phyloP scores from a whole-genome alignment of 179 eudicot genomes.

The Beta macrorhiza region DNA sequence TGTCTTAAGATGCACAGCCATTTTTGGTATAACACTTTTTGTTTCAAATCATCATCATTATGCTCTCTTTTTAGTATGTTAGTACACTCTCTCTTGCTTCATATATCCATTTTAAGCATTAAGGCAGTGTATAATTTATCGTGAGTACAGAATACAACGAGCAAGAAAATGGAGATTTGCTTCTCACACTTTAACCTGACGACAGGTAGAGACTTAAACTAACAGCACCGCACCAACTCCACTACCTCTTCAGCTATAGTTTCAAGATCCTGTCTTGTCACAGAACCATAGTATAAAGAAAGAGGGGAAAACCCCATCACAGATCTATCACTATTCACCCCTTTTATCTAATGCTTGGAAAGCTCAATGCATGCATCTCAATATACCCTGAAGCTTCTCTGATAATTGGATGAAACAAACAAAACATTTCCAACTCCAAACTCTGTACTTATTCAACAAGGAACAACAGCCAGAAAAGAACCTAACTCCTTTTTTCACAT shows the following conservation, averaged over 20 bases:
- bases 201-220: too few species aligned
- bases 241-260: not conserved
- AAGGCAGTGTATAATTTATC: not conserved
- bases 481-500: not conserved
- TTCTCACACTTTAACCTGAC: not conserved
- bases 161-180: not conserved
- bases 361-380: not conserved
- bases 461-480: not conserved
- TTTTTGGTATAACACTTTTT: not conserved
- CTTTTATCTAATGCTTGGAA: not conserved
- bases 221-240: not conserved
- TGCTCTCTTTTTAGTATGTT: not conserved
- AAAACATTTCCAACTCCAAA: not conserved
- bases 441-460: not conserved
- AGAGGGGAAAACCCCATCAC: not conserved
- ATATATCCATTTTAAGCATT: not conserved
- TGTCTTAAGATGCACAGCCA: not conserved
- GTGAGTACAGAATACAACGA: not conserved
- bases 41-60: not conserved
- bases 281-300: not conserved
- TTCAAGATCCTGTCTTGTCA: not conserved
- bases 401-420: not conserved
- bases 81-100: not conserved
- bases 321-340: not conserved
- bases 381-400: not conserved